Evolutionary conservation across 1,139 yeast species (phyloP).

Genomic region (Fermentozyma sake): DNA sequence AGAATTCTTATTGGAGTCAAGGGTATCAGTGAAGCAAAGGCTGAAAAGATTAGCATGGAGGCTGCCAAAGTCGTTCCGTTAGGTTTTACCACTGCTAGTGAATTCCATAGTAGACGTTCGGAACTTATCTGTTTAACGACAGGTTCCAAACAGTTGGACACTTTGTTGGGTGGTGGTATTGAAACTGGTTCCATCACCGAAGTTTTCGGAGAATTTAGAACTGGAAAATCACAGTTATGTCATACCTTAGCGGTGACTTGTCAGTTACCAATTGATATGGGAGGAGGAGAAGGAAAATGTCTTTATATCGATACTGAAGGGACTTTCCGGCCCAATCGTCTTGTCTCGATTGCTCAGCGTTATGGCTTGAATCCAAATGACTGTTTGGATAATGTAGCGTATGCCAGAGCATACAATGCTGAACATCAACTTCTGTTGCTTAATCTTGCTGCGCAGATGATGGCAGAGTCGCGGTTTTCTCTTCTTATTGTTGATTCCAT

Average conservation of each 20-base stretch:
- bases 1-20: conserved; percentile 72
- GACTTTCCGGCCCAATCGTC: conserved; percentile 88
- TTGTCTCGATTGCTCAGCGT: conserved; percentile 85
- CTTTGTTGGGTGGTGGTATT: conserved; percentile 91
- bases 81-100: conserved; percentile 98
- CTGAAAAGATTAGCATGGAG: conserved; percentile 76
- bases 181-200: conserved; percentile 98
- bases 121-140: conserved; percentile 91
- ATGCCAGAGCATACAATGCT: conserved; percentile 95
- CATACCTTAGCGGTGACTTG: conserved; percentile 97
- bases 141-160: conserved; percentile 91
- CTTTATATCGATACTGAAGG: conserved; percentile 96
- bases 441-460: conserved; percentile 91
- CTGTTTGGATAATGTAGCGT: conserved; percentile 93
- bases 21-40: conserved; percentile 95
- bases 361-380: conserved; percentile 94
- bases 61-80: conserved; percentile 88
- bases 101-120: conserved; percentile 83
- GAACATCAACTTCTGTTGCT: conserved; percentile 89
- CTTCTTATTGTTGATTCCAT: conserved; percentile 89
- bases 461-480: conserved; percentile 85
- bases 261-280: conserved; percentile 94
- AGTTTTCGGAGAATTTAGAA: conserved; percentile 94
- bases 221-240: conserved; percentile 95
- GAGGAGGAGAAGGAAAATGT: conserved; percentile 99